Conservation (phyloP, 169 alveolate genomes). For the Eimeria brunetti region DNA sequence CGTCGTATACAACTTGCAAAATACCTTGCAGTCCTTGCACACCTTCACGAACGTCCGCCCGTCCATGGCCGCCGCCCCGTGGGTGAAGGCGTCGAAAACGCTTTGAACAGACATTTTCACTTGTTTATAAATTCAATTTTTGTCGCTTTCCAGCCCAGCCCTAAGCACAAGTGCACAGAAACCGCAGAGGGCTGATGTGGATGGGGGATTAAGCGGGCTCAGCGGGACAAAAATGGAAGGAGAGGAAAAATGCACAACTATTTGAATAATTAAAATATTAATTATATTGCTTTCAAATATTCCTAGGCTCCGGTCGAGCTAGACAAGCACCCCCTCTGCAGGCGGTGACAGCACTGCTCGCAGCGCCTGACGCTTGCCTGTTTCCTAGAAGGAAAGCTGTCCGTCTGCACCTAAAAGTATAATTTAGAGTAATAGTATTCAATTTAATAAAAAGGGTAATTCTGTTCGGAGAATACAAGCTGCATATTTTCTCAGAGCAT, state of each 20-base stretch:
- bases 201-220: no score
- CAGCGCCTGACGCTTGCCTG: background rate
- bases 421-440: background rate
- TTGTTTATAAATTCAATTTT: background rate
- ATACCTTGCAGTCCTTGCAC: slow-evolving; percentile 86
- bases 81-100: slow-evolving; percentile 87
- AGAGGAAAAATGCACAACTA: background rate
- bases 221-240: no score
- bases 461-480: background rate
- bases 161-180: background rate
- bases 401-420: background rate
- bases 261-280: background rate
- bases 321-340: background rate
- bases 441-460: background rate
- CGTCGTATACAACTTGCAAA: slow-evolving; percentile 87
- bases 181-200: background rate
- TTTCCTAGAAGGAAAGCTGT: background rate
- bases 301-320: background rate
- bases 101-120: slow-evolving; percentile 81
- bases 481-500: background rate
- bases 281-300: background rate
- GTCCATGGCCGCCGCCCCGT: slow-evolving; percentile 89
- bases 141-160: background rate
- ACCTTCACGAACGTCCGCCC: slow-evolving; percentile 89
- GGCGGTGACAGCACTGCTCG: background rate